These are phyloP conservation scores for Zymoseptoria ardabiliae DNA, from an alignment of 2,329 filamentous ascomycete genomes.

Conservation along the genomic window DNA sequence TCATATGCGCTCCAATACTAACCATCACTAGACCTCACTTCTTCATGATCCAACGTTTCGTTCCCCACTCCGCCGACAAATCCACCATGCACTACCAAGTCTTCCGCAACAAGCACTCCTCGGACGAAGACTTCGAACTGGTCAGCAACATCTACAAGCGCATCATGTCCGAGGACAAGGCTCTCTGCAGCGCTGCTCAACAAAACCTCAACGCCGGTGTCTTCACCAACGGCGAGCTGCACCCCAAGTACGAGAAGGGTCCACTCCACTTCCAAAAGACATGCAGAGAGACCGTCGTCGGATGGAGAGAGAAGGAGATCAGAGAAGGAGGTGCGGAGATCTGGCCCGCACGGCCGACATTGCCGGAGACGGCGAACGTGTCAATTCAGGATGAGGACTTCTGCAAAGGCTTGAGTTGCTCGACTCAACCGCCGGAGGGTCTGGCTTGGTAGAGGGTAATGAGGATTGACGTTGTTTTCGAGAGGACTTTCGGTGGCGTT, in stretches of 20 bases:
- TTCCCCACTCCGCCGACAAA: slow-evolving; percentile 46
- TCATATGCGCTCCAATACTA: too few species aligned
- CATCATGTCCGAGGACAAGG: slow-evolving; percentile 59
- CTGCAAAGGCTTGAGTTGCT: slow-evolving; percentile 23
- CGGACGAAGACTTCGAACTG: slow-evolving; percentile 50
- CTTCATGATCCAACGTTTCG: slow-evolving; percentile 57
- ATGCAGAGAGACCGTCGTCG: slow-evolving; percentile 42
- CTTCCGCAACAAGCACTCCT: slow-evolving; percentile 53
- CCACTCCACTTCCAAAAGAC: slow-evolving; percentile 50
- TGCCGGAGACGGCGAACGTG: slow-evolving; percentile 13
- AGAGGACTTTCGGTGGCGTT: neutral
- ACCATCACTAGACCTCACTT: slow-evolving; percentile 46
- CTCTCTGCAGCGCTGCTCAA: slow-evolving; percentile 53
- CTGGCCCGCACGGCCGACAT: slow-evolving; percentile 45
- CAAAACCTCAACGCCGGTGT: slow-evolving; percentile 55
- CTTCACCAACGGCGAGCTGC: slow-evolving; percentile 57
- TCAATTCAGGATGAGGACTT: slow-evolving; percentile 22
- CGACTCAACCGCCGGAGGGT: slow-evolving; percentile 15
- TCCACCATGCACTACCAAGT: slow-evolving; percentile 57
- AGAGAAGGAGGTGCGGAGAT: slow-evolving; percentile 33
- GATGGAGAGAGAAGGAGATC: neutral
- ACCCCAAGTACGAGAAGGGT: slow-evolving; percentile 53
- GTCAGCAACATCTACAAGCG: slow-evolving; percentile 56
- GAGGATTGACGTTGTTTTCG: neutral
- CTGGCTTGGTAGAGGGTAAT: slow-evolving; percentile 21